Evolutionary conservation across 2,329 filamentous ascomycete genomes (phyloP), one percentile per base, ranked within the genome.

Genomic region (Ophiostoma sp.): DNA sequence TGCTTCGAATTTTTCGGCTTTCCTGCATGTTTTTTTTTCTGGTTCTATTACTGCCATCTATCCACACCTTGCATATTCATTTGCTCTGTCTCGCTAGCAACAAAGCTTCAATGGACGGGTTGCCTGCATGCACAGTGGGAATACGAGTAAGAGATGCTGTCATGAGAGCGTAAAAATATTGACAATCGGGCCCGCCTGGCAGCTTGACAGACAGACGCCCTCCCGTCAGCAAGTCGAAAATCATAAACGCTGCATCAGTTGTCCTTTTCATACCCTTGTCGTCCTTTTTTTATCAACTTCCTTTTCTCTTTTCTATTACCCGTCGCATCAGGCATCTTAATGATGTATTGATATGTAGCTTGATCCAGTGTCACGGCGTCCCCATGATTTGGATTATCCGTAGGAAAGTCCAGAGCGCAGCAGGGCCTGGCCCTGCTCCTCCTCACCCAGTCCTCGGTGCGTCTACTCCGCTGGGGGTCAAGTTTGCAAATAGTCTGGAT

Each of bases 61-160:
- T 8, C 52, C n/a, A 57, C 52, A 57, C 52, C 52, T 57, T 57
- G 52, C 52, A 57, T 57, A 31, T 57, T 57, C 52, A 27, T 13
- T 4, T 57, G 31, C n/a, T 3, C 52, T 31, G 23, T 27, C 52
- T 57, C 52, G 17, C 23, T 31, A n/a, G 20, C 8, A 20, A 11
- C 52, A 27, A 15, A 57, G 52, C 52, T 27, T 57, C 52, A 57
- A 57, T 57, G 52, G 8, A 57, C 4, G 52, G 20, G 52, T 57
- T n/a, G 27, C 7, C 52, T 57, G 52, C 52, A 57, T 2, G n/a
- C n/a, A 27, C 52, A 48, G 52, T 57, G 27, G 52, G 27, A 27
- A 17, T 39, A 31, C 27, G 27, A 31, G 27, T 1, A 15, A 41
- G 15, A 4, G 13, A 41, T 41, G 36, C 6, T 39, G 39, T 41